These are phyloP conservation scores for Colletotrichum melonis DNA, from an alignment of 2,329 filamentous ascomycete species.

Conservation along the genomic window DNA sequence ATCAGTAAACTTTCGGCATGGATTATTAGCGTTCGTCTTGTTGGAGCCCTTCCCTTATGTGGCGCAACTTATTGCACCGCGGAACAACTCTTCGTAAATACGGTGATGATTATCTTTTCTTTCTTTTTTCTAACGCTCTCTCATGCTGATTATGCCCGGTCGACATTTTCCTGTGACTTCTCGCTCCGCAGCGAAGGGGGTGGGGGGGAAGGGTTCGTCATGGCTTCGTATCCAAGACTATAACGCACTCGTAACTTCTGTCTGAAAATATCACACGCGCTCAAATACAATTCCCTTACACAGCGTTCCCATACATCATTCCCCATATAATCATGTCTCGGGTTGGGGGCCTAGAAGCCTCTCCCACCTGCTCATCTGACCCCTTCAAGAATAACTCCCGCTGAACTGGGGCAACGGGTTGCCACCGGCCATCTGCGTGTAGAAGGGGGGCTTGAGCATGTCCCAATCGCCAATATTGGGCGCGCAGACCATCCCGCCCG, in stretches of 20 bases:
- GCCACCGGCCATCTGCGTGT: conserved; percentile 17
- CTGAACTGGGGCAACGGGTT: conserved; percentile 18
- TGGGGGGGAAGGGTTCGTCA: background rate
- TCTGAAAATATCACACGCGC: background rate
- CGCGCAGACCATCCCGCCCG: conserved; percentile 24
- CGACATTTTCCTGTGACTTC: background rate
- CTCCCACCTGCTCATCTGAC: background rate
- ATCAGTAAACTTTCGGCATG: too few relatives aligned
- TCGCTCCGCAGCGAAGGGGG: background rate
- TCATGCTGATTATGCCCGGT: conserved; percentile 3
- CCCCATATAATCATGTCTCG: background rate
- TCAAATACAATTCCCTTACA: background rate
- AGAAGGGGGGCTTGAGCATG: conserved; percentile 18
- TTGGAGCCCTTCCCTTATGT: too few relatives aligned
- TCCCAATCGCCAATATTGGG: conserved; percentile 22
- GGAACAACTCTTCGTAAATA: too few relatives aligned
- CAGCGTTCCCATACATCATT: background rate
- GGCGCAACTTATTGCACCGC: background rate
- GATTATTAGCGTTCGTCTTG: too few relatives aligned
- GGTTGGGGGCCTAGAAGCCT: background rate
- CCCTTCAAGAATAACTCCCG: conserved; percentile 12
- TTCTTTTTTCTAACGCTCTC: background rate
- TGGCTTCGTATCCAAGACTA: conserved; percentile 11
- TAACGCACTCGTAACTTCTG: background rate
- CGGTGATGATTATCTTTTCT: too few relatives aligned